These are phyloP conservation scores for Vitis cinerea DNA, from an alignment of 164 flowering plant genomes.

Conservation along the genomic window DNA sequence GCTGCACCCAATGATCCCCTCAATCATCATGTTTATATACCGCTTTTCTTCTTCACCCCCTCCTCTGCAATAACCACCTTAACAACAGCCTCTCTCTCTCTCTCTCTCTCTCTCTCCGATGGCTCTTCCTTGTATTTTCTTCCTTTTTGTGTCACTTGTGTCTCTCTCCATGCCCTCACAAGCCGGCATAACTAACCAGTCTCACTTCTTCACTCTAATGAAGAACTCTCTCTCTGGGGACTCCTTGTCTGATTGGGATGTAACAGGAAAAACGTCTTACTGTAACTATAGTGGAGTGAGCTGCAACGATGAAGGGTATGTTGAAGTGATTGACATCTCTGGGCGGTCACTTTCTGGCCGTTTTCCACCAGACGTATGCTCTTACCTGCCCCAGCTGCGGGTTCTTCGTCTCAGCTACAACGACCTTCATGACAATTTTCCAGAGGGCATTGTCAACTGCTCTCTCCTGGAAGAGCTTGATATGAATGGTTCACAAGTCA, in stretches of 20 bases:
- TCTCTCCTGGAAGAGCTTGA: conserved; percentile 67
- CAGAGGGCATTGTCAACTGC: conserved; percentile 55
- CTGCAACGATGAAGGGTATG: conserved; percentile 55
- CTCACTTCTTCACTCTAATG: conserved; percentile 67
- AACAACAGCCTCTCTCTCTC: neutral
- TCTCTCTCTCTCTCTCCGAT: conserved; percentile 15
- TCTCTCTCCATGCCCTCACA: conserved; percentile 24
- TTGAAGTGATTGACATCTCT: conserved; percentile 48
- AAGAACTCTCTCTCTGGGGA: conserved; percentile 54
- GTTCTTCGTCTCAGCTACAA: conserved; percentile 52
- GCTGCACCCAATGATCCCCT: conserved; percentile 38
- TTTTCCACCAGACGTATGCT: conserved; percentile 62
- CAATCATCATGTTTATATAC: conserved; percentile 48
- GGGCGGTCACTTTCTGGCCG: conserved; percentile 58
- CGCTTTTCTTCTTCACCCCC: conserved; percentile 29
- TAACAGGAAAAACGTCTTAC: conserved; percentile 18
- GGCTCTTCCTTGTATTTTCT: conserved; percentile 19
- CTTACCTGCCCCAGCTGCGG: conserved; percentile 58
- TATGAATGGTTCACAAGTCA: conserved; percentile 33
- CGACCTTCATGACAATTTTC: conserved; percentile 50
- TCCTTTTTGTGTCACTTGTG: conserved; percentile 23
- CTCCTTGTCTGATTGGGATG: conserved; percentile 49
- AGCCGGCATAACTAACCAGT: conserved; percentile 31
- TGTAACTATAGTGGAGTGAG: conserved; percentile 67
- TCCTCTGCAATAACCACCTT: conserved; percentile 20